These are phyloP conservation scores for Saccharomycopsis guyanensis DNA, from an alignment of 805 yeast species.

Conservation along the genomic window DNA sequence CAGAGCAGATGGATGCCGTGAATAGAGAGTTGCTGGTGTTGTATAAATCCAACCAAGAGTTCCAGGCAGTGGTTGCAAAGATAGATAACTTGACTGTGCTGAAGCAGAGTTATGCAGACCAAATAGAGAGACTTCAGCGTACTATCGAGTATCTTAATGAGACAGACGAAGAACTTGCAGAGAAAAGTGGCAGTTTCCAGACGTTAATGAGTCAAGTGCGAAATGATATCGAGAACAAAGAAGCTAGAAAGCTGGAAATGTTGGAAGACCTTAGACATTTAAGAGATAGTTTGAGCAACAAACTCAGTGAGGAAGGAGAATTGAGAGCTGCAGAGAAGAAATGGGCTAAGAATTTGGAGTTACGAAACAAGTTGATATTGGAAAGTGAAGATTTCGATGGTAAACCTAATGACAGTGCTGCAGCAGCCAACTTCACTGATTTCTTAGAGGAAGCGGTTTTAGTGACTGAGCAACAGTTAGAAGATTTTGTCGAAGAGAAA, in stretches of 20 bases:
- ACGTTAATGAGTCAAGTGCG: slow-evolving; percentile 19
- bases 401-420: neutral
- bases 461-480: slow-evolving; percentile 20
- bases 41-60: slow-evolving; percentile 73
- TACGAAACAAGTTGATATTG: slow-evolving; percentile 11
- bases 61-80: slow-evolving; percentile 61
- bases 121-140: slow-evolving; percentile 41
- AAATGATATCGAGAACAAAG: slow-evolving; percentile 15
- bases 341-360: slow-evolving; percentile 21
- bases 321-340: slow-evolving; percentile 28
- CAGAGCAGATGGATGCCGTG: slow-evolving; percentile 41
- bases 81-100: slow-evolving; percentile 49
- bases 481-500: slow-evolving; percentile 12
- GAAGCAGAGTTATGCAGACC: slow-evolving; percentile 38
- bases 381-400: neutral
- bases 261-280: slow-evolving; percentile 22
- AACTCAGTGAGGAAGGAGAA: slow-evolving; percentile 37
- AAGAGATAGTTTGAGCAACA: slow-evolving; percentile 19
- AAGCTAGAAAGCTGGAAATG: slow-evolving; percentile 21
- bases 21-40: slow-evolving; percentile 54
- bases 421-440: slow-evolving; percentile 1
- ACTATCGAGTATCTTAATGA: slow-evolving; percentile 42
- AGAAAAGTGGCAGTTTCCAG: slow-evolving; percentile 28
- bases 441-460: slow-evolving; percentile 16
- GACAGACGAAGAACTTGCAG: slow-evolving; percentile 26